Evolutionary conservation across 305 asterid species (phyloP), one percentile per base, ranked within the genome.

Genomic region (Petunia hybrid): DNA sequence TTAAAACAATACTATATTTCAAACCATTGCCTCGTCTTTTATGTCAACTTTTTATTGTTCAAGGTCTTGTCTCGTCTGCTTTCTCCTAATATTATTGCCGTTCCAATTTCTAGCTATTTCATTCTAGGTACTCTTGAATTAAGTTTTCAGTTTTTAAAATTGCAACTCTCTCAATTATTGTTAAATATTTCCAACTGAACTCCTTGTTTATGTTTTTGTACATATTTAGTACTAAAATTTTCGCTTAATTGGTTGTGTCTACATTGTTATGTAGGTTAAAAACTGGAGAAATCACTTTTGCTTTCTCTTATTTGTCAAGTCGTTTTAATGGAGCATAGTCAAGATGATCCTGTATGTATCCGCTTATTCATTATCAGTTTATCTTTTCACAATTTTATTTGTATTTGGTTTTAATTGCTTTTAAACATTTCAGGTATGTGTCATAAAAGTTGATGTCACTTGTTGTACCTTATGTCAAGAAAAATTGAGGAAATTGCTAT

Each of bases 391-490:
- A 22, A 12, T 38, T 38, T 0, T 35, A 22, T 22, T 43, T 22
- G 4, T 62, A 22, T 8, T 46, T 45, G 2, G 8, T 35, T 14
- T 4, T 13, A 71, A 6, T 36, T 51, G 56, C 3, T 55, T 73
- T 40, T 80, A 40, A 31, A 16, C 2, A 53, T 53, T 60, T 69
- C 76, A 85, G 83, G 77, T 76, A 38, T 77, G 83, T 60, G 51
- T 77, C 36, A 63, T 92, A 67, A 84, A 86, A 73, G 84, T 91
- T 55, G 65, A 88, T 1, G 59, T 87, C 78, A 78, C 68, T 40
- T 86, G 92, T 81, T 89, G 93, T 16, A 70, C 79, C 31, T 8
- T 14, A 5, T 89, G 91, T 48, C 89, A 85, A 1, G 66, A 14
- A 31, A 39, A 10, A 62, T 60, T 89, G 62, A 68, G 76, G 84